Percentiles rank a stretch among this genome's conserved stretches.
Evolutionary conservation across 805 yeast genomes (phyloP).

Genomic region (Zygoascus flipseniorum): DNA sequence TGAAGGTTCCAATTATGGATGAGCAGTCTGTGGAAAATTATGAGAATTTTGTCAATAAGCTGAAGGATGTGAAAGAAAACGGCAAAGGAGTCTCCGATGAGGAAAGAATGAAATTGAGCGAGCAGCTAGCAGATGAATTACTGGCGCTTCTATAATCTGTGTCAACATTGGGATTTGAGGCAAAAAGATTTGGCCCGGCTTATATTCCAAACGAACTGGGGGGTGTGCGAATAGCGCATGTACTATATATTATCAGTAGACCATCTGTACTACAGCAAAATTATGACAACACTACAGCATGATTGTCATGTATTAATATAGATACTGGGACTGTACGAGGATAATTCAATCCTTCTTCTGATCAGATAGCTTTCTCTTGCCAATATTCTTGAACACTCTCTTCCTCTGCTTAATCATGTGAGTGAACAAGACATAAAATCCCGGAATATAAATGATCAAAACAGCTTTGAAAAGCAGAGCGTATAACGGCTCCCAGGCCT

Average conservation of each 20-base stretch:
- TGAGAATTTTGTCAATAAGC: constrained; percentile 22
- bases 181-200: no score
- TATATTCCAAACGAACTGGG: no score
- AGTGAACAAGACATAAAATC: constrained; percentile 72
- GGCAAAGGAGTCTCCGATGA: constrained; percentile 20
- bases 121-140: constrained; percentile 27
- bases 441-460: constrained; percentile 71
- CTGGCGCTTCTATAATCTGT: constrained; percentile 7
- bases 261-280: no score
- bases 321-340: no score
- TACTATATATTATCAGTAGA: no score
- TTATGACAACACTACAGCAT: no score
- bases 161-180: no score
- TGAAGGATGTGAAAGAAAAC: constrained; percentile 10
- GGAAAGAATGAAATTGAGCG: constrained; percentile 27
- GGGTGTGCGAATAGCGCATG: no score
- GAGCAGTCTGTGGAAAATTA: constrained; percentile 22
- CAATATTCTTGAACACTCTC: constrained; percentile 41
- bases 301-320: no score
- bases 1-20: not conserved
- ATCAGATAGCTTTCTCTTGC: constrained; percentile 13
- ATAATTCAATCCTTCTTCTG: no score
- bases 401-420: constrained; percentile 87
- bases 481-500: constrained; percentile 35
- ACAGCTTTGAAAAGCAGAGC: constrained; percentile 47